These are phyloP conservation scores for Glycine tomentella DNA, from an alignment of 306 rosid genomes.

Conservation along the genomic window DNA sequence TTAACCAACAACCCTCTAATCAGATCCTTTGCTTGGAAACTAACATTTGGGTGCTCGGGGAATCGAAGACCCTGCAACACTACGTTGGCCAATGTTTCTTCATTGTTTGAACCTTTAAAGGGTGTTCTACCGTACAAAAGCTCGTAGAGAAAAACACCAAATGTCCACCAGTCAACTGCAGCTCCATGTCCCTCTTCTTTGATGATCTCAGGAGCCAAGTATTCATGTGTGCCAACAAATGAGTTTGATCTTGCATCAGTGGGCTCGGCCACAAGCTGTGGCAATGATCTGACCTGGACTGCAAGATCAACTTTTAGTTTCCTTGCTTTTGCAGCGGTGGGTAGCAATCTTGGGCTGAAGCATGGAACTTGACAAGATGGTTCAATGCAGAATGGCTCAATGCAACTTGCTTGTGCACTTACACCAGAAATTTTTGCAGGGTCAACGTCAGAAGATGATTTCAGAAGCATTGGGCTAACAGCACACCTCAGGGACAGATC, in stretches of 20 bases:
- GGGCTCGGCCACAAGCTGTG: slow-evolving; percentile 88
- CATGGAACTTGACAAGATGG: slow-evolving; percentile 70
- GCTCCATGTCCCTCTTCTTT: slow-evolving; percentile 89
- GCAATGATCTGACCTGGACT: slow-evolving; percentile 66
- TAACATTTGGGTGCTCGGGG: slow-evolving; percentile 65
- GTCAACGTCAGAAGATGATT: slow-evolving; percentile 53
- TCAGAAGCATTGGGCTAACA: slow-evolving; percentile 75
- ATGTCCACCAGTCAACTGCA: slow-evolving; percentile 95
- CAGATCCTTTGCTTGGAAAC: slow-evolving; percentile 73
- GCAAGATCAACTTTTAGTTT: slow-evolving; percentile 60
- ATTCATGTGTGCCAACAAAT: slow-evolving; percentile 88
- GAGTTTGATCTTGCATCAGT: slow-evolving; percentile 85
- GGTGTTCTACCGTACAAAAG: slow-evolving; percentile 80
- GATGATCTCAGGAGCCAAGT: slow-evolving; percentile 90
- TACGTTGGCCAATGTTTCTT: slow-evolving; percentile 75
- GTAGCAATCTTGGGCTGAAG: slow-evolving; percentile 75
- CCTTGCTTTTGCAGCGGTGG: slow-evolving; percentile 64
- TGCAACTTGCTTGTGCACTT: slow-evolving; percentile 52
- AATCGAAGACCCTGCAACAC: slow-evolving; percentile 69
- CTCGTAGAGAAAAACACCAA: slow-evolving; percentile 82
- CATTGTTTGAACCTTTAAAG: slow-evolving; percentile 68
- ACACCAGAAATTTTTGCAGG: slow-evolving; percentile 51
- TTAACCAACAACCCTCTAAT: slow-evolving; percentile 74
- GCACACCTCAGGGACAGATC: slow-evolving; percentile 81
- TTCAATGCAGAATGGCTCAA: slow-evolving; percentile 58